These are phyloP conservation scores for Irpex lacteus DNA, from an alignment of 1,284 basidiomycete genomes.

Conservation along the genomic window DNA sequence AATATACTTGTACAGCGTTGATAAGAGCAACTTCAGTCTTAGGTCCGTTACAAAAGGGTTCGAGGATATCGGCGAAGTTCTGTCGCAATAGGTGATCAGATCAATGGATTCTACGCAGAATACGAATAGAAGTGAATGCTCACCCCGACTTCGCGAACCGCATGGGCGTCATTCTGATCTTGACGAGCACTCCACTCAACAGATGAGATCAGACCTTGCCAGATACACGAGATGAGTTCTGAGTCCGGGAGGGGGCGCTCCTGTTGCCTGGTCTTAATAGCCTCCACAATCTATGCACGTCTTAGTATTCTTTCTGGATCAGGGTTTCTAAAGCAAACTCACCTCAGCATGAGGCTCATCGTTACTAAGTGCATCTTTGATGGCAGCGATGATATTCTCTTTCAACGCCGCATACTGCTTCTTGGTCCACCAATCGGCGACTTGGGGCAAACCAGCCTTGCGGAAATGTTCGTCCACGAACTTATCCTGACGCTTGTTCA, in stretches of 20 bases:
- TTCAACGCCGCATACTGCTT: constrained; percentile 70
- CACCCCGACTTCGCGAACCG: constrained; percentile 82
- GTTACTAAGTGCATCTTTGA: constrained; percentile 41
- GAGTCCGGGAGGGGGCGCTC: constrained; percentile 73
- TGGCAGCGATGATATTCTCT: constrained; percentile 30
- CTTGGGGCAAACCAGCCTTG: constrained; percentile 69
- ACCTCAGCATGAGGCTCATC: constrained; percentile 68
- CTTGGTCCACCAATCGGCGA: constrained; percentile 92
- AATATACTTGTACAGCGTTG: constrained; percentile 92
- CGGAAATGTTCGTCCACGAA: constrained; percentile 85
- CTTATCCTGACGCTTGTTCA: constrained; percentile 72
- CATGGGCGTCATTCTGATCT: constrained; percentile 86
- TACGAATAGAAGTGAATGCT: constrained; percentile 19
- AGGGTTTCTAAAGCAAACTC: constrained; percentile 23
- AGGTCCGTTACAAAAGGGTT: constrained; percentile 83
- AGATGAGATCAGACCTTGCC: constrained; percentile 85
- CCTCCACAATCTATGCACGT: constrained; percentile 61
- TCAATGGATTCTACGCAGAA: constrained; percentile 1
- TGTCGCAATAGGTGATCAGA: constrained; percentile 29
- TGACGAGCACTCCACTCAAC: constrained; percentile 86
- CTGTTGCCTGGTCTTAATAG: constrained; percentile 69
- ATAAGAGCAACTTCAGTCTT: constrained; percentile 92
- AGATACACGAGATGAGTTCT: constrained; percentile 87
- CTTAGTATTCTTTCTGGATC: constrained; percentile 11
- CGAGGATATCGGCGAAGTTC: constrained; percentile 83